Conservation (phyloP, 148 eudicot genomes). For the Rhododendron williamsianum region DNA sequence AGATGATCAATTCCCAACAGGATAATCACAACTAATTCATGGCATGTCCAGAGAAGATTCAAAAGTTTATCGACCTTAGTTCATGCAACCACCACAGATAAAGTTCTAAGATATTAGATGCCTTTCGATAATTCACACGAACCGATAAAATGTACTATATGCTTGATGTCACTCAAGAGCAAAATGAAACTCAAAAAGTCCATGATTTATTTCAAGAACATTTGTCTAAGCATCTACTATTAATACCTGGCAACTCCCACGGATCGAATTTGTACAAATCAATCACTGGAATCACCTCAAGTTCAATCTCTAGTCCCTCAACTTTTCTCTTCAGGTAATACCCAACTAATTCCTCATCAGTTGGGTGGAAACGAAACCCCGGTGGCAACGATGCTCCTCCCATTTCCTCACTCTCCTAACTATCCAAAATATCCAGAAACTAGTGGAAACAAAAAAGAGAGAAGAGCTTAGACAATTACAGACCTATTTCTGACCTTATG, state of each 20-base stretch:
- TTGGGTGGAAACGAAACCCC: slow-evolving; percentile 82
- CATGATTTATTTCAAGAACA: background rate
- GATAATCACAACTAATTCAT: background rate
- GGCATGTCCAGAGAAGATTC: background rate
- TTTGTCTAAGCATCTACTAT: background rate
- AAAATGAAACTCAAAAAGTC: background rate
- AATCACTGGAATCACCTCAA: slow-evolving; percentile 74
- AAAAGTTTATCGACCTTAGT: background rate
- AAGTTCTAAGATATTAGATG: background rate
- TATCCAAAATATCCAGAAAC: slow-evolving; percentile 15
- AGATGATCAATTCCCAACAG: background rate
- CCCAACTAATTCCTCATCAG: slow-evolving; percentile 73
- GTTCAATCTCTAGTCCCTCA: slow-evolving; percentile 63
- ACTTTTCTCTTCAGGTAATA: slow-evolving; percentile 73
- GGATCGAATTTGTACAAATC: slow-evolving; percentile 80
- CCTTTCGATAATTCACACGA: background rate
- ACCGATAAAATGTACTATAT: background rate
- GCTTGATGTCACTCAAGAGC: background rate
- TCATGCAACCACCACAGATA: background rate
- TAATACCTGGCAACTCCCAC: slow-evolving; percentile 88
- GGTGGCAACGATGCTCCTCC: slow-evolving; percentile 68
- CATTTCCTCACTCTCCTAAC: slow-evolving; percentile 31
- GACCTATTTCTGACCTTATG: background rate
- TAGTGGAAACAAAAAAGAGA: slow-evolving; percentile 4
- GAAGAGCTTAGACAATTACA: background rate